Evolutionary conservation across 2,329 filamentous ascomycete genomes (phyloP), one percentile per base, ranked within the genome.

Genomic region (Uncinocarpus reesii): DNA sequence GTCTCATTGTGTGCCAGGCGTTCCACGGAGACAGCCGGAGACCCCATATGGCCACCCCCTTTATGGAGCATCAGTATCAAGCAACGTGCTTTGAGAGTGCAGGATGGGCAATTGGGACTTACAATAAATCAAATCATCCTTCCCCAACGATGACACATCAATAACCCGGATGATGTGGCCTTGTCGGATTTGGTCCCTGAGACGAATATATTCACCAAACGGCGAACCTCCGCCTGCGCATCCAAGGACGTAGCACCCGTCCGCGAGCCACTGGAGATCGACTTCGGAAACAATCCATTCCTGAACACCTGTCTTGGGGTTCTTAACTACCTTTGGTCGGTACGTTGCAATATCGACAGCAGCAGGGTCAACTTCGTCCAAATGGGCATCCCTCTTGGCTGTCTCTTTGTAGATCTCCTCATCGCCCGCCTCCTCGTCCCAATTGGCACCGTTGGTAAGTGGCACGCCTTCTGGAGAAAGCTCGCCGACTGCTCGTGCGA

Each of bases 21-120:
- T 62, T 83, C 79, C 49, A 79, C 76, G 1, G 70, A 70, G 0
- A 81, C 78, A 2, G 76, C 77, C 0, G 79, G 79, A 13, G 74
- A 78, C 26, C 79, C 78, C 55, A 74, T 74, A 51, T 74, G 73
- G 1, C 77, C 77, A 7, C 75, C 77, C 73, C 75, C 49, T 54
- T 45, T 13, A 52, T 13, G 32, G 52, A 56, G 31, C 52, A 56
- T 42, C 55, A 58, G 45, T 56, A 61, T 20, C n/a, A n/a, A n/a
- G n/a, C n/a, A n/a, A n/a, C n/a, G n/a, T n/a, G n/a, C n/a, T n/a
- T n/a, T n/a, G n/a, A n/a, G n/a, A n/a, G n/a, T n/a, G n/a, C n/a
- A n/a, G n/a, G n/a, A n/a, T n/a, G n/a, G n/a, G n/a, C n/a, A 42
- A 52, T 31, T 47, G 53, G 13, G 31, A 29, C 71, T 71, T 36